Evolutionary conservation across 495 filamentous ascomycete genomes (phyloP).

Genomic region (Penicillium roqueforti): DNA sequence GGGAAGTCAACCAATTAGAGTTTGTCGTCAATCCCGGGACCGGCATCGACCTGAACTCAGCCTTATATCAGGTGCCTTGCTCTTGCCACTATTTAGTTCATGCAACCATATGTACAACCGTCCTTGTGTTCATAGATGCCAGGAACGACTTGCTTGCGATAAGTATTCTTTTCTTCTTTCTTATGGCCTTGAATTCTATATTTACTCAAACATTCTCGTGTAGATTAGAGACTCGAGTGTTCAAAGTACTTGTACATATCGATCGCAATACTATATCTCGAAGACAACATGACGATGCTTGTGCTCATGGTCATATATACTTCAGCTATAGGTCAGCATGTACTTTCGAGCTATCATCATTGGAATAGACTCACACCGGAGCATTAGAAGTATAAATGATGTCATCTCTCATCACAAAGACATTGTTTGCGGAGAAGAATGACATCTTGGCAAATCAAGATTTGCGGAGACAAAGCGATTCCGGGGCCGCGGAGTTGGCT

Average conservation of each 20-base stretch:
- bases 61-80: background rate
- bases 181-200: background rate
- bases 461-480: background rate
- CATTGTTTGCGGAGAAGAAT: background rate
- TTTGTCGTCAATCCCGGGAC: constrained; percentile 1
- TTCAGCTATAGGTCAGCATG: background rate
- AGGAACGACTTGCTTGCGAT: background rate
- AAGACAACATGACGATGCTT: background rate
- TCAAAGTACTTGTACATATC: background rate
- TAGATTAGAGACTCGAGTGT: background rate
- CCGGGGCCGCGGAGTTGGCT: background rate
- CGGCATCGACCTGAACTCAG: background rate
- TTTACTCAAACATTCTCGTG: background rate
- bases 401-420: background rate
- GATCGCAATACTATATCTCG: background rate
- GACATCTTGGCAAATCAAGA: background rate
- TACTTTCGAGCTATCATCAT: background rate
- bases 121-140: background rate
- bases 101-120: background rate
- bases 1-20: constrained; percentile 4
- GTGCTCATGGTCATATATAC: background rate
- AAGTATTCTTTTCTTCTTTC: background rate
- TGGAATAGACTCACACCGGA: background rate
- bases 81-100: background rate
- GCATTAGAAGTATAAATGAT: background rate